Evolutionary conservation across 768 basidiomycete genomes (phyloP).

Genomic region (Termitomyces sp.): DNA sequence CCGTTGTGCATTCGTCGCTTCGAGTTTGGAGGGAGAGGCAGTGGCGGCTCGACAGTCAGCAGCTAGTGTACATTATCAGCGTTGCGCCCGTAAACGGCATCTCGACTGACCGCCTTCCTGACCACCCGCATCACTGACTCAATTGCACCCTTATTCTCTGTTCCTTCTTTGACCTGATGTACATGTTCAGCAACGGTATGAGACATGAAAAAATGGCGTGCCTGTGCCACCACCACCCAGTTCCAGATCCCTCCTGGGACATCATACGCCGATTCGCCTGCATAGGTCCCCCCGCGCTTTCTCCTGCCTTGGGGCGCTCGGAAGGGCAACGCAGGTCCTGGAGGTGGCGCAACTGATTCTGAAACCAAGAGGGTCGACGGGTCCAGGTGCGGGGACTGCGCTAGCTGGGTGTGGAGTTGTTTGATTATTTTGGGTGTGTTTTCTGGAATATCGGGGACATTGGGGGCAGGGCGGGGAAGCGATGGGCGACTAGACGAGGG

Average conservation of each 20-base stretch:
- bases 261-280: conserved; percentile 54
- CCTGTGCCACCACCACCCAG: conserved; percentile 75
- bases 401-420: conserved; percentile 51
- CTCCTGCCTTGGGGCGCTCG: conserved; percentile 56
- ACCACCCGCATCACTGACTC: conserved; percentile 68
- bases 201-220: conserved; percentile 17
- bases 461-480: conserved; percentile 18
- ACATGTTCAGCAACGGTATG: conserved; percentile 2
- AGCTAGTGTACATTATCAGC: conserved; percentile 35
- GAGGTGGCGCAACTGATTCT: conserved; percentile 40
- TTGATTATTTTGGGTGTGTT: conserved; percentile 48
- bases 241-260: conserved; percentile 61
- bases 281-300: conserved; percentile 61
- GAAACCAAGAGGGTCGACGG: conserved; percentile 48
- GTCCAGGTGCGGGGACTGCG: conserved; percentile 66
- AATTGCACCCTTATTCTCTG: conserved; percentile 73
- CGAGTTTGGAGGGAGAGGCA: conserved; percentile 58
- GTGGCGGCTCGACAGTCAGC: conserved; percentile 48
- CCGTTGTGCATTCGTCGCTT: conserved; percentile 59
- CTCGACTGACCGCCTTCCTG: conserved; percentile 57
- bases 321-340: conserved; percentile 58
- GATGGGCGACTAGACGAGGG: conserved; percentile 20
- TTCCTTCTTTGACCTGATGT: conserved; percentile 74
- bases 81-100: neutral
- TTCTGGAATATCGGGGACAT: conserved; percentile 39